Base-by-base conservation (phyloP, 139 green algal species). In the Chlamydomonas schloesseri region DNA sequence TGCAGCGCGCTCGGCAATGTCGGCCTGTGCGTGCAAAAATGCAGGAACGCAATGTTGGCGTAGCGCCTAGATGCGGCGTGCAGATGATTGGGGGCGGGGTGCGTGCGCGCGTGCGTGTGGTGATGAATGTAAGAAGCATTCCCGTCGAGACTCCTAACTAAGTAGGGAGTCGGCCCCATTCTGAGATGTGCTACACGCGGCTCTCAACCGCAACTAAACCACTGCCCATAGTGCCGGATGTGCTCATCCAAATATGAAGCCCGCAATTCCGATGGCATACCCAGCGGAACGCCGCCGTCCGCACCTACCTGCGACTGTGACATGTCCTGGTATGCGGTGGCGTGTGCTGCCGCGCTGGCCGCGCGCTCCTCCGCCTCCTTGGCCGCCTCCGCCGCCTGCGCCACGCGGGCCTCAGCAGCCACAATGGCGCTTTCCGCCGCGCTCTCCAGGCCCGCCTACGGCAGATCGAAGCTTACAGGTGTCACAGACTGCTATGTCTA, bases 241-340 rank as follows among this genome's bases (percentile, higher is more conserved):
- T 62, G 4, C 53, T 23, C 13, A 58, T 15, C 53, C 53, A 23
- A 58, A 13, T 15, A 23, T 58, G 53, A 15, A 58, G 15, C 53
- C 53, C 53, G 53, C 53, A 6, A 29, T 18, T 10, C n/a, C 58
- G 24, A 14, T 20, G 58, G 24, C 58, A 67, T 29, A 8, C 28
- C 58, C 58, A 34, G 26, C 28, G 9, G 14, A 15, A 37, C 18
- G 37, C 37, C 70, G 2, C 8, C 24, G 10, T 2, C 42, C 71
- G 0, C 1, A 26, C 75, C 26, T 20, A 87, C 82, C 82, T 87
- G 82, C 1, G 37, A 50, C 82, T 87, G 58, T 13, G 71, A 57
- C 33, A 87, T 73, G 73, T 90, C 87, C 71, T 90, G 76, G 79
- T 90, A 90, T 13, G 87, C 87, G 11, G 80, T 84, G 29, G 87